Evolutionary conservation across 495 filamentous ascomycete genomes (phyloP).

Genomic region (Choiromyces venosus): DNA sequence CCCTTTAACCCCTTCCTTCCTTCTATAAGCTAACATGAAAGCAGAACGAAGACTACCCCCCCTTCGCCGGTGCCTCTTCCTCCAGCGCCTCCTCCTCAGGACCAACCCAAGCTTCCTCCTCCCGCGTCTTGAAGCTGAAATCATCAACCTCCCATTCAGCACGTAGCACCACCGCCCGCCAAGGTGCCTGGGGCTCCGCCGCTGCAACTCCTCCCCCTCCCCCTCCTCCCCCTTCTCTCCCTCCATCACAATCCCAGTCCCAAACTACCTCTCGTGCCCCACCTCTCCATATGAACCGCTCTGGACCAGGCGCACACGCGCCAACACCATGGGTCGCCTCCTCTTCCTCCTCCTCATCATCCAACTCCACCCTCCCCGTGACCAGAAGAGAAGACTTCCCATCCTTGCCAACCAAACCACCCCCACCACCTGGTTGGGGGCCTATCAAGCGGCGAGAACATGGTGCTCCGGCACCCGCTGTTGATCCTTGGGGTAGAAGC

Average conservation of each 20-base stretch:
- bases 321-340: conserved; percentile 52
- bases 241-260: conserved; percentile 33
- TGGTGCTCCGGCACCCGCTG: conserved; percentile 20
- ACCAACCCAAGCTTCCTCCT: conserved; percentile 43
- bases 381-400: conserved; percentile 28
- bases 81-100: conserved; percentile 44
- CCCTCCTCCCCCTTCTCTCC: conserved; percentile 42
- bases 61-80: conserved; percentile 55
- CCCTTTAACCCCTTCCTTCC: background rate
- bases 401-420: conserved; percentile 34
- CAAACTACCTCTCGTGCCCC: conserved; percentile 2
- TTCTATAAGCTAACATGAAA: background rate
- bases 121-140: conserved; percentile 66
- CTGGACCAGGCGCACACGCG: conserved; percentile 45
- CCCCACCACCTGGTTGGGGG: conserved; percentile 33
- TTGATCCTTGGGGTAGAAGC: conserved; percentile 22
- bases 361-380: conserved; percentile 30
- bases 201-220: conserved; percentile 44
- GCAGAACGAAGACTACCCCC: conserved; percentile 88
- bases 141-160: conserved; percentile 70
- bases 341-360: conserved; percentile 40
- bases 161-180: conserved; percentile 53
- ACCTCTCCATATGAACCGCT: conserved; percentile 20
- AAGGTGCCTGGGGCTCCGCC: conserved; percentile 50
- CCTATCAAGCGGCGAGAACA: conserved; percentile 28